Percentiles rank a stretch among this genome's conserved stretches.
Conservation (phyloP, 169 alveolate genomes). For the Plasmodium blacklocki region DNA sequence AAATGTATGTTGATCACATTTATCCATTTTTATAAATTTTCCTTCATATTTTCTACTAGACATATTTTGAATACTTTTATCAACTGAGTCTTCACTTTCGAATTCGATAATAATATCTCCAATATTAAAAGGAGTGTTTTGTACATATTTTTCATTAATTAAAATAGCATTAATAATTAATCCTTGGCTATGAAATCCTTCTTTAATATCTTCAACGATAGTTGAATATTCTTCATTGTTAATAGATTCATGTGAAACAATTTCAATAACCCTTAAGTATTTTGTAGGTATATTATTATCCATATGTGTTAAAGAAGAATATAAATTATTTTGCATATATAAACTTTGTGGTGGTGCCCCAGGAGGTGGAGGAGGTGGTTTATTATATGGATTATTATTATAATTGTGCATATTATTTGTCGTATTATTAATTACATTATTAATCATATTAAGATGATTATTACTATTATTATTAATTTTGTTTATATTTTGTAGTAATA, state of each 20-base stretch:
- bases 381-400: conserved; percentile 1
- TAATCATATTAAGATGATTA: conserved; percentile 21
- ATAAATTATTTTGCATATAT: neutral
- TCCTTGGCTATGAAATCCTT: conserved; percentile 85
- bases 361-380: conserved; percentile 57
- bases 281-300: conserved; percentile 77
- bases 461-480: neutral
- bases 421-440: conserved; percentile 51
- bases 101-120: conserved; percentile 86
- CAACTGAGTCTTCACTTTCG: conserved; percentile 78
- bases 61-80: conserved; percentile 82
- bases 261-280: conserved; percentile 50
- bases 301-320: conserved; percentile 42
- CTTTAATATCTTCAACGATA: conserved; percentile 82
- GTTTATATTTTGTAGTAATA: neutral
- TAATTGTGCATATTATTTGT: neutral
- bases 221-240: conserved; percentile 76
- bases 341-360: conserved; percentile 42
- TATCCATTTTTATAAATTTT: conserved; percentile 74
- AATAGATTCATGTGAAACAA: conserved; percentile 31
- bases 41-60: conserved; percentile 83
- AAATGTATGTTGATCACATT: conserved; percentile 29
- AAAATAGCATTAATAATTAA: conserved; percentile 79
- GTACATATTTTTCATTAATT: conserved; percentile 79
- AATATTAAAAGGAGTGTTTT: conserved; percentile 75